Evolutionary conservation across 306 rosid species (phyloP).

Genomic region (Quercus dentata): DNA sequence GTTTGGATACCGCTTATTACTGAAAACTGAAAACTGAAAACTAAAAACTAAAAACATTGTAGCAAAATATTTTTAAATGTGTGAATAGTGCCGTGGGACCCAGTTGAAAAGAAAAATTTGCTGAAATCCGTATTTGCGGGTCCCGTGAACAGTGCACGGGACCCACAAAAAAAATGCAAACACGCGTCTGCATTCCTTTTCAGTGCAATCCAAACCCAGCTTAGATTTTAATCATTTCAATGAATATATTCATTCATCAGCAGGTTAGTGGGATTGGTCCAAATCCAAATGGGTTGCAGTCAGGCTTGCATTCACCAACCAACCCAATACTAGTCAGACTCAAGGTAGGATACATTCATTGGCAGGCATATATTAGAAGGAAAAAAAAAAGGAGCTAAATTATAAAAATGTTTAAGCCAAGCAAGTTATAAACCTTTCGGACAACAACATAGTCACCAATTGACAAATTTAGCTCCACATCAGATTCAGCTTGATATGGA

Average conservation of each 20-base stretch:
- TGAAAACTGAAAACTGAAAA: no score
- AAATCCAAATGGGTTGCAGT: neutral
- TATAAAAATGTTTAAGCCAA: slow-evolving; percentile 6
- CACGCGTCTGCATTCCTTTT: no score
- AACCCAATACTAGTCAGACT: neutral
- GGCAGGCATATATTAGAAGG: no score
- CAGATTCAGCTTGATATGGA: slow-evolving; percentile 81
- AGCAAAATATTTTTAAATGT: no score
- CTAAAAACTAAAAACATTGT: no score
- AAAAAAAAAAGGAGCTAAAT: neutral
- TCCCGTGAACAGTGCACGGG: no score
- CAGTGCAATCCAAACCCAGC: no score
- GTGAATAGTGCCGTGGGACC: no score
- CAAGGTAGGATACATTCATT: neutral
- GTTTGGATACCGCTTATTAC: no score
- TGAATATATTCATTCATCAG: neutral
- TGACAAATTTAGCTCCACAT: slow-evolving; percentile 76
- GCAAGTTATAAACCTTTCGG: slow-evolving; percentile 64
- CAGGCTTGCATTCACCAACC: neutral
- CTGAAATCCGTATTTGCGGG: no score
- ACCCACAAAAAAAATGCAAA: no score
- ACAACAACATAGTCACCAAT: slow-evolving; percentile 83
- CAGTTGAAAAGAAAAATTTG: no score
- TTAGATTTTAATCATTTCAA: neutral
- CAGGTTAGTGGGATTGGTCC: neutral